Conservation (phyloP, 164 flowering plant genomes). For the Kingdonia uniflora region DNA sequence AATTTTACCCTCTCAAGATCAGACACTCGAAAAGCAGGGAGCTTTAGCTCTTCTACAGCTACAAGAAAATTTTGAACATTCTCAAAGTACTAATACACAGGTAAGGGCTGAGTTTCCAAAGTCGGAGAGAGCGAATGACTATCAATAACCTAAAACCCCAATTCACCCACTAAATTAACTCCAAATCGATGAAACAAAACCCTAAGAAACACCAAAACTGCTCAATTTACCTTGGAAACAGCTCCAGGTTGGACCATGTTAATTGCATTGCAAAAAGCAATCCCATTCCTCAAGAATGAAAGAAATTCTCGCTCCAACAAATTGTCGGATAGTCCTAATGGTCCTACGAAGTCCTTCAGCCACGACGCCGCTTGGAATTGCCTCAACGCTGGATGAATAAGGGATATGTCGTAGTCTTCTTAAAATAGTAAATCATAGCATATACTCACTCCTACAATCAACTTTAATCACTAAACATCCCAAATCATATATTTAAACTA, state of each 20-base stretch:
- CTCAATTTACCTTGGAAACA: slow-evolving; percentile 56
- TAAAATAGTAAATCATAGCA: too few relatives aligned
- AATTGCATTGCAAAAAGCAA: slow-evolving; percentile 71
- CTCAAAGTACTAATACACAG: slow-evolving; percentile 91
- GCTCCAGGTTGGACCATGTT: slow-evolving; percentile 82
- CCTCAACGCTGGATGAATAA: slow-evolving; percentile 74
- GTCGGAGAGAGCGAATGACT: slow-evolving; percentile 23
- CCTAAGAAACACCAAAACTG: too few relatives aligned
- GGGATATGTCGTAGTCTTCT: too few relatives aligned
- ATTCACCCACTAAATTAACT: too few relatives aligned
- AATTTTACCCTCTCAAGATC: slow-evolving; percentile 75
- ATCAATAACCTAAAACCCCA: slow-evolving; percentile 9
- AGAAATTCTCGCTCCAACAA: slow-evolving; percentile 76
- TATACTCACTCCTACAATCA: too few relatives aligned
- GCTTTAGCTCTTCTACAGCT: slow-evolving; percentile 61
- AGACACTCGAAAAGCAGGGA: slow-evolving; percentile 87
- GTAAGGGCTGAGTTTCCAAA: slow-evolving; percentile 60
- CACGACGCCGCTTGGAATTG: slow-evolving; percentile 60
- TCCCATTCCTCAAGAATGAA: slow-evolving; percentile 81
- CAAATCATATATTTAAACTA: too few relatives aligned
- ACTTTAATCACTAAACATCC: too few relatives aligned
- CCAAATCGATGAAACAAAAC: too few relatives aligned
- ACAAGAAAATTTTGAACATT: slow-evolving; percentile 74
- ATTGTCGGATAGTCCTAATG: slow-evolving; percentile 37
- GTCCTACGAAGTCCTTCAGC: slow-evolving; percentile 73